These are phyloP conservation scores for Colletotrichum limetticola DNA, from an alignment of 2,329 filamentous ascomycete genomes.

Conservation along the genomic window DNA sequence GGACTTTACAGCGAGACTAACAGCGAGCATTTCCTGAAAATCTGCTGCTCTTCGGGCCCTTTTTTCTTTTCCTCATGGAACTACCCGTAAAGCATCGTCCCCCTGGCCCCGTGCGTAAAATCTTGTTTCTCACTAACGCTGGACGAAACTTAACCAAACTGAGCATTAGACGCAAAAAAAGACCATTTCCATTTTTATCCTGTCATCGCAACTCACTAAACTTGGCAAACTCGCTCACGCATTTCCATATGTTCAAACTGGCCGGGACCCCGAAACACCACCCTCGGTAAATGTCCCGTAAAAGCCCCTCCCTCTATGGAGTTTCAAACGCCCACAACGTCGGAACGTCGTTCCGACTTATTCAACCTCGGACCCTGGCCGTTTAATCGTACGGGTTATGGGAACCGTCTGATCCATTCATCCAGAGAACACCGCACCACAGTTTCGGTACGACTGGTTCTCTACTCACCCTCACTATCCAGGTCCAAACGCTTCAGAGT, in stretches of 20 bases:
- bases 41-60: neutral
- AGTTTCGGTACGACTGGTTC: neutral
- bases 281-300: neutral
- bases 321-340: neutral
- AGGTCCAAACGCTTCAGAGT: neutral
- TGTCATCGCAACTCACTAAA: neutral
- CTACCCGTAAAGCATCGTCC: neutral
- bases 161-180: neutral
- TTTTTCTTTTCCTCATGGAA: neutral
- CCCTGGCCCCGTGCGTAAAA: neutral
- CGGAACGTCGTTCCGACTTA: neutral
- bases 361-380: neutral
- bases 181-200: neutral
- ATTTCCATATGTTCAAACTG: neutral
- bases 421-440: neutral
- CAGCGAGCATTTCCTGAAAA: neutral
- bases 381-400: too few relatives aligned
- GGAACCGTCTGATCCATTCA: neutral
- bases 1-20: conserved; percentile 4
- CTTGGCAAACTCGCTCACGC: neutral
- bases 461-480: neutral
- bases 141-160: neutral
- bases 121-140: neutral
- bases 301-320: neutral
- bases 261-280: neutral